phyloP scores from a whole-genome alignment of 495 filamentous ascomycete genomes.

The Talaromyces ruber region DNA sequence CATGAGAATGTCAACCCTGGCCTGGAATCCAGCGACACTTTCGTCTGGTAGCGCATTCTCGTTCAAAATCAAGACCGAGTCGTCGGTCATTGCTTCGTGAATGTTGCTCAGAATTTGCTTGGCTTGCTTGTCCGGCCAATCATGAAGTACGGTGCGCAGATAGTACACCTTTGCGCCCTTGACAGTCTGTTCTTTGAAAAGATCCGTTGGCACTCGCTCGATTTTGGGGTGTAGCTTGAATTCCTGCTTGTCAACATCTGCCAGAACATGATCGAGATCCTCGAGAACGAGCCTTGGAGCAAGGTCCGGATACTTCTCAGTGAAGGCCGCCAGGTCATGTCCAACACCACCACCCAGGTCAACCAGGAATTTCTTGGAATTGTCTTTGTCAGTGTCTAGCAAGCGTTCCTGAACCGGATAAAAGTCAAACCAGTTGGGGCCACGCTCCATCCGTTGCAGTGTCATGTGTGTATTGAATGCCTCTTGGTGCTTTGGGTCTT shows the following conservation, averaged over 20 bases:
- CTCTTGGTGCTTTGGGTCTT: no score
- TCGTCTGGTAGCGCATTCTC: no score
- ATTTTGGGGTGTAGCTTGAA: slow-evolving; percentile 39
- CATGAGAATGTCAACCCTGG: no score
- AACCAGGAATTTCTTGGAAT: not conserved
- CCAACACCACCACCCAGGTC: slow-evolving; percentile 31
- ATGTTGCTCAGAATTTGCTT: slow-evolving; percentile 29
- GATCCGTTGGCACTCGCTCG: slow-evolving; percentile 8
- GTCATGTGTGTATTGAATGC: no score
- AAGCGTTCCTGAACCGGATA: no score
- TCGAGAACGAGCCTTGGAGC: slow-evolving; percentile 38
- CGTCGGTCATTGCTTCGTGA: slow-evolving; percentile 29
- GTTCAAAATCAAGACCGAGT: slow-evolving; percentile 19
- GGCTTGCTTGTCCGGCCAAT: slow-evolving; percentile 37
- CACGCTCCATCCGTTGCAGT: no score
- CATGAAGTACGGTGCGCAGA: slow-evolving; percentile 35
- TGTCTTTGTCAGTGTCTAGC: no score
- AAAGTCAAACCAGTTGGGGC: no score
- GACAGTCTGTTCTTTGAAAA: no score
- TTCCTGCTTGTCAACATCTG: slow-evolving; percentile 34
- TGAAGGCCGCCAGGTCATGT: slow-evolving; percentile 35
- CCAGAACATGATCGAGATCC: slow-evolving; percentile 35
- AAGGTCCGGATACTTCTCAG: slow-evolving; percentile 18
- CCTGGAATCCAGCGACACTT: no score
- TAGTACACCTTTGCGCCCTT: no score